A percentile compares a stretch with the other conserved stretches of the same genome.
Evolutionary conservation across 495 filamentous ascomycete species (phyloP).

Genomic region (Chaetomium cochliodes): DNA sequence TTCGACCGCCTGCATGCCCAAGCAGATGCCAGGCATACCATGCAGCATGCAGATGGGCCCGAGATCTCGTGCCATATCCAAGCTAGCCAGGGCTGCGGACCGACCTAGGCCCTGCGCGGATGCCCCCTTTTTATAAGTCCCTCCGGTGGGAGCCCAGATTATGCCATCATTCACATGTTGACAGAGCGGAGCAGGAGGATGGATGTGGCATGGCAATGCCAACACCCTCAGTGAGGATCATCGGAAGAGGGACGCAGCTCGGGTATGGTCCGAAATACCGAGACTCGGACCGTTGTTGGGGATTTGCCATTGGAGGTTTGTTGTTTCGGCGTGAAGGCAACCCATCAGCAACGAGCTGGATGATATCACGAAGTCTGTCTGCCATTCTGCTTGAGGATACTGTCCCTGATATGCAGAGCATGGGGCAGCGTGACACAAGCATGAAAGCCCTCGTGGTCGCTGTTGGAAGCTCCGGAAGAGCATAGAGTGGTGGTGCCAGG

Average conservation of each 20-base stretch:
- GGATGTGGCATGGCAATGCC: background rate
- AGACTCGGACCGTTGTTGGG: too few species aligned
- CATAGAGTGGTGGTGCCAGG: background rate
- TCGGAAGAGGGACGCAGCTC: background rate
- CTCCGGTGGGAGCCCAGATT: background rate
- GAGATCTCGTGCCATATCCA: background rate
- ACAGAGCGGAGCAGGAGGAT: background rate
- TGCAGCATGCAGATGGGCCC: constrained; percentile 7
- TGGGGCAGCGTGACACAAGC: background rate
- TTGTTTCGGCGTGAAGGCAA: too few species aligned
- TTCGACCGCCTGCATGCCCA: too few species aligned
- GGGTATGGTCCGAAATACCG: background rate
- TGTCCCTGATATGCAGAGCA: constrained; percentile 1
- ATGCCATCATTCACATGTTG: background rate
- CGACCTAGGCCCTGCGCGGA: background rate
- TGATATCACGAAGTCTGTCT: background rate
- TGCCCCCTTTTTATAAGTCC: background rate
- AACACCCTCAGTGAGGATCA: background rate
- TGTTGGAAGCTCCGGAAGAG: background rate
- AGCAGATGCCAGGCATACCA: background rate
- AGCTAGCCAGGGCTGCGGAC: background rate
- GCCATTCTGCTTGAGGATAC: too few species aligned
- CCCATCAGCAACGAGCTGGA: background rate
- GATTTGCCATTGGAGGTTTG: too few species aligned
- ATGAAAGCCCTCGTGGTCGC: background rate